phyloP scores from a whole-genome alignment of 140 eudicot genomes.

The Erigeron philadelphicus region DNA sequence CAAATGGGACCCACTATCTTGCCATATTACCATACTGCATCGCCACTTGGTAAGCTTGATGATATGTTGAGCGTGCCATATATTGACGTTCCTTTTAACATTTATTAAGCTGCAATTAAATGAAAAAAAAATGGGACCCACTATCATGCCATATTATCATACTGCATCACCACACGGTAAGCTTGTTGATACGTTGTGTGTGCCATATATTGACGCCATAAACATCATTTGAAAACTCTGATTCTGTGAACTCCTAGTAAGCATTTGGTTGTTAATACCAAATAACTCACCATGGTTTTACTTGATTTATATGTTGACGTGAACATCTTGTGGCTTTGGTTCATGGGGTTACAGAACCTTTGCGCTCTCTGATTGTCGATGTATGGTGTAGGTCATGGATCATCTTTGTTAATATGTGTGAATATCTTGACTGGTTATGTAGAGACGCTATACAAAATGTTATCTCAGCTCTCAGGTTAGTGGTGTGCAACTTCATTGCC shows the following conservation, averaged over 20 bases:
- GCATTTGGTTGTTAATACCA: background rate
- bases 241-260: background rate
- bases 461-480: constrained; percentile 85
- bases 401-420: constrained; percentile 84
- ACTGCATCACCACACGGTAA: background rate
- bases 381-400: constrained; percentile 80
- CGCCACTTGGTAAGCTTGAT: too few relatives aligned
- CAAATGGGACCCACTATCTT: too few relatives aligned
- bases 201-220: background rate
- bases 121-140: background rate
- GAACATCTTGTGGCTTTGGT: background rate
- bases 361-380: constrained; percentile 21
- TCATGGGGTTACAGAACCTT: constrained; percentile 12
- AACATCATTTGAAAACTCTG: background rate
- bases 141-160: constrained; percentile 1
- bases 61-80: background rate
- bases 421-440: constrained; percentile 88
- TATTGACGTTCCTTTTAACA: background rate
- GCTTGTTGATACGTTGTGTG: background rate
- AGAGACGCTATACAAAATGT: constrained; percentile 80
- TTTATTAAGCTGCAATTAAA: too few relatives aligned
- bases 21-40: too few relatives aligned
- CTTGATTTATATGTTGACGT: background rate
- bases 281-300: constrained; percentile 1
- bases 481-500: background rate